Base-by-base conservation (phyloP, 352 stramenopile species). In the Globisporangium polare region DNA sequence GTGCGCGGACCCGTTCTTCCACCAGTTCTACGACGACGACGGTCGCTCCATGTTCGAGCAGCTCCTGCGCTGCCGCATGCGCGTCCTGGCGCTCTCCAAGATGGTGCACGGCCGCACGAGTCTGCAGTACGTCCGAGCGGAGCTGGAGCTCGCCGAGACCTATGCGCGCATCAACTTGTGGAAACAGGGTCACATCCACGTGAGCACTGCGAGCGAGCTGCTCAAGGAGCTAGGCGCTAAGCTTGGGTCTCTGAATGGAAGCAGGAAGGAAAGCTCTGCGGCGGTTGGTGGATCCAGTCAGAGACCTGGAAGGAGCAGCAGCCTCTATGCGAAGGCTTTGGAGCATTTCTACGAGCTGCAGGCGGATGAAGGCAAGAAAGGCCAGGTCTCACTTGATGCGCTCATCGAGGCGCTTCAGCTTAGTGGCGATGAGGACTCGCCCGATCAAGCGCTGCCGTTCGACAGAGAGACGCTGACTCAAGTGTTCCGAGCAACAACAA, bases 131-230 rank as follows among this genome's bases (percentile, higher is more conserved):
- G 68, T 77, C 20, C 68, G 66, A 2, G 80, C 80, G 2, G 71
- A 87, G n/a, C 57, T 88, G 17, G 75, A 84, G 60, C 53, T 92
- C 8, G 80, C 69, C 0, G 80, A 88, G 53, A 64, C 59, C 2
- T 92, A 90, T 35, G 69, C 78, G 5, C 66, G 76, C 0, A 55
- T 88, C 39, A 85, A 80, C 43, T 70, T 92, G 13, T 90, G 82
- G 82, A 90, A 92, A 47, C 82, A 92, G 43, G 78, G 73, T 0
- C 69, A 88, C 39, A 41, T 73, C 6, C 82, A 92, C 39, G 59
- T 72, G 5, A 66, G 66, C 7, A 60, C 62, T 15, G 73, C 73
- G 4, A 71, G 69, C 13, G 73, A 69, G 33, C 35, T 88, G 5
- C 65, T 91, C 22, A 67, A 69, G 42, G 58, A 70, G 8, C 46